Evolutionary conservation across 768 basidiomycete genomes (phyloP).

Genomic region (Pulveroboletus frians): DNA sequence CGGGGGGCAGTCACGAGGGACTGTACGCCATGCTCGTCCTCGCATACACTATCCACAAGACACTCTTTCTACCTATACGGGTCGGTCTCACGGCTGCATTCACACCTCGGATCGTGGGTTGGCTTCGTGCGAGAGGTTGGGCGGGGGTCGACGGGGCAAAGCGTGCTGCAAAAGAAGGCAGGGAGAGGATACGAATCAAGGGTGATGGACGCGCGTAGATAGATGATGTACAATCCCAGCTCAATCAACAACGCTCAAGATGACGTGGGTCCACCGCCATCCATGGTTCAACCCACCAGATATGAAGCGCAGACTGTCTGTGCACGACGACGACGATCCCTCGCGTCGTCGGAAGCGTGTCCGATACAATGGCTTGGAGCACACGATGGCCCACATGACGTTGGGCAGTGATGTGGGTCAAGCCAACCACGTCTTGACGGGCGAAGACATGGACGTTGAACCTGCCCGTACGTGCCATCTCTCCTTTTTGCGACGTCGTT

Average conservation of each 20-base stretch:
- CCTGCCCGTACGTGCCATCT: slow-evolving; percentile 48
- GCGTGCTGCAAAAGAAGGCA: slow-evolving; percentile 50
- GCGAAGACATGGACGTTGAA: slow-evolving; percentile 71
- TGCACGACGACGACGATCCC: slow-evolving; percentile 16
- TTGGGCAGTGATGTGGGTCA: no score
- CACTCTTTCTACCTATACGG: slow-evolving; percentile 80
- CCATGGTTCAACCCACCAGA: slow-evolving; percentile 41
- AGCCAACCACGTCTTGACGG: no score
- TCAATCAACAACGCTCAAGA: no score
- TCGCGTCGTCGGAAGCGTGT: slow-evolving; percentile 44
- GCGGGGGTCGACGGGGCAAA: slow-evolving; percentile 64
- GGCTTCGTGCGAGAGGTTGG: slow-evolving; percentile 81
- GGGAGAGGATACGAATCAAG: slow-evolving; percentile 31
- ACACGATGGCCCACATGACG: slow-evolving; percentile 50
- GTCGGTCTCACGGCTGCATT: slow-evolving; percentile 83
- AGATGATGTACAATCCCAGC: no score
- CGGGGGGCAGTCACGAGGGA: slow-evolving; percentile 54
- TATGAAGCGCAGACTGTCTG: slow-evolving; percentile 36
- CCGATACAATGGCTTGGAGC: slow-evolving; percentile 47
- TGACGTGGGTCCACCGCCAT: slow-evolving; percentile 36
- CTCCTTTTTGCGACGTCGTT: slow-evolving; percentile 1
- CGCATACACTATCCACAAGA: slow-evolving; percentile 96
- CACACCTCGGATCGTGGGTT: slow-evolving; percentile 81
- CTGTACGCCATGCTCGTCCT: slow-evolving; percentile 89
- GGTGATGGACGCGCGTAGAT: no score